Evolutionary conservation across 2,329 filamentous ascomycete genomes (phyloP), one percentile per base, ranked within the genome.

Genomic region (Penicillium sp.): DNA sequence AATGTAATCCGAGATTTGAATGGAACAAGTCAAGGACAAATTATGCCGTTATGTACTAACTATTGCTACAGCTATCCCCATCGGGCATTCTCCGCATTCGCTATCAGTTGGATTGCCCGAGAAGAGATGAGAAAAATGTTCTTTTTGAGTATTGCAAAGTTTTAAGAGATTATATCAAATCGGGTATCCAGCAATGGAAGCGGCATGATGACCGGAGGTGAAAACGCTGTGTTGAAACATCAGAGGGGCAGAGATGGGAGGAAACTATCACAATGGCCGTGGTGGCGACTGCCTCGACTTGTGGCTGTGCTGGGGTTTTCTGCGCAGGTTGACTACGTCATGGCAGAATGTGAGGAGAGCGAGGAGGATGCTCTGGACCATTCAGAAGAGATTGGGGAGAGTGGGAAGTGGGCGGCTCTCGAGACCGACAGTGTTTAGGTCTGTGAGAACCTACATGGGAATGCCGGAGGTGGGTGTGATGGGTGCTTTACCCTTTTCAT

Each of bases 111-210:
- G 19, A 8, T 33, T 33, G 30, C 12, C 13, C 30, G 30, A 33
- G 30, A 7, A 33, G 12, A 35, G 22, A 14, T 45, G 12, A 22
- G 11, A 18, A 10, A 37, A 22, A 14, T 12, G 7, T 18, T 11
- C 9, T 28, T 29, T 30, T 11, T 45, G 11, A 36, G 45, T 46
- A 55, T 46, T 38, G 42, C 12, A 45, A 16, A 46, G 37, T 47
- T 46, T 52, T 33, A 19, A 25, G 37, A 46, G 27, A 38, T n/a
- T 41, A 60, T 54, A 63, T 52, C 56, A 59, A 61, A 66, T 64
- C 56, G 63, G 65, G 64, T 68, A 66, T 68, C 64, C 64, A 62
- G 60, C 56, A 56, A 53, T 54, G 51, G 45, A 50, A 46, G 49
- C 43, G 54, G 50, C 60, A 55, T 49, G 54, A 36, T 57, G 46